Evolutionary conservation across 202 grass and related monocot species (phyloP), one percentile per base, ranked within the genome.

Genomic region (Thinopyrum obtusiflorum): DNA sequence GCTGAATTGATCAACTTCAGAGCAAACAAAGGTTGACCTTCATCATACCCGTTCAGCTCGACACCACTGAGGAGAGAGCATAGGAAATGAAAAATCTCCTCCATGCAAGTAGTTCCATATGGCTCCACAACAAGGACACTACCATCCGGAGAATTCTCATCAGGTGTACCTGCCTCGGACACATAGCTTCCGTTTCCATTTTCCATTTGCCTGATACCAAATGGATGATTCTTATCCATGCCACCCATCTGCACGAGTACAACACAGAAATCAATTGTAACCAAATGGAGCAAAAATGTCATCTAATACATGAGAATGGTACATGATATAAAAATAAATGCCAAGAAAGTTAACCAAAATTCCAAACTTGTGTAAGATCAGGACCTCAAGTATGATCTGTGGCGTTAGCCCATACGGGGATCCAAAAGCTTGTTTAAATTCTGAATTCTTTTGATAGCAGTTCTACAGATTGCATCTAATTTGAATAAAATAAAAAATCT

Each of bases 21-120:
- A 9, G 93, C 97, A 76, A 99, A 99, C 78, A 99, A 88, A 63
- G 94, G 94, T 20, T 94, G 86, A 55, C 97, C 94, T 82, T 99
- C 97, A 79, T 97, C 94, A 76, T 89, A 90, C 1, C 93, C 93
- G 20, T 87, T 86, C 81, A 92, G 96, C 28, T 98, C 96, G 51
- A 83, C 91, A 47, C 91, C 69, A 84, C 91, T 92, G 73, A 93
- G 87, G 51, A 97, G 93, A 88, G 92, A 99, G 76, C 97, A 99
- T 11, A 99, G 83, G 70, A 99, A 99, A 83, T 99, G 90, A 55
- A 99, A 97, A 64, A 99, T 93, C 91, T 99, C 97, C 81, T 94
- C 97, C 97, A 97, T 97, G 83, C 97, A 99, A 87, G 93, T 89
- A 59, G 94, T 87, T 70, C 97, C 94, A 32, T 97, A 97, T 83